Base-by-base conservation (phyloP, 257 asterid species). In the Ocimum tenuiflorum region DNA sequence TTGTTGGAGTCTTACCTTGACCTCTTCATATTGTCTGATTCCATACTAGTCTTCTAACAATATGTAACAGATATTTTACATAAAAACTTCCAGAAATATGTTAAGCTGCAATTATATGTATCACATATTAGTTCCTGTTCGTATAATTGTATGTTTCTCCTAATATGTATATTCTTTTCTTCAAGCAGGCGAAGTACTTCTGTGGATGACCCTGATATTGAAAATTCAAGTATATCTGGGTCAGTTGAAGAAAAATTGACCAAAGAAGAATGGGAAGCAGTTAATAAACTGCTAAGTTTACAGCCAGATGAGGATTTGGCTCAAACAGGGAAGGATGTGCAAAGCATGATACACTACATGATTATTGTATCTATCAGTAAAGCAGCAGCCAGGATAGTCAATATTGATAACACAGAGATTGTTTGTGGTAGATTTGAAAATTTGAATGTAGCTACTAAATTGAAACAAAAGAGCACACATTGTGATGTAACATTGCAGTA, bases 211-310 rank as follows among this genome's bases (percentile, higher is more conserved):
- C 77, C 89, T 71, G 75, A 52, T 54, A 68, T 72, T 13, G 84
- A 83, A 65, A 47, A 86, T 71, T 73, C 96, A 59, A 73, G 73
- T 74, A 90, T 69, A 65, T 79, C 91, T 63, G 83, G 63, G 57
- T 71, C 86, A 0, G 86, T 78, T 73, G 92, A 94, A 78, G 97
- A 90, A 67, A 77, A 80, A 68, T 74, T 94, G 81, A 89, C 96
- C 46, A 91, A 84, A 79, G 99, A 94, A 78, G 97, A 94, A 78
- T 94, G 97, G 97, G 95, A 88, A 73, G 96, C 97, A 35, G 91
- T 94, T 68, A 94, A 94, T 78, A 94, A 90, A 63, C 76, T 94
- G 67, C 85, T 94, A 22, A 94, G 96, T 83, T 83, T 75, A 80
- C 99, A 90, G 81, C 91, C 95, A 48, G 97, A 90, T 65, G 97